A percentile compares a stretch with the other conserved stretches of the same genome.
These are phyloP conservation scores for Misopates orontium DNA, from an alignment of 257 asterid species.

Conservation along the genomic window DNA sequence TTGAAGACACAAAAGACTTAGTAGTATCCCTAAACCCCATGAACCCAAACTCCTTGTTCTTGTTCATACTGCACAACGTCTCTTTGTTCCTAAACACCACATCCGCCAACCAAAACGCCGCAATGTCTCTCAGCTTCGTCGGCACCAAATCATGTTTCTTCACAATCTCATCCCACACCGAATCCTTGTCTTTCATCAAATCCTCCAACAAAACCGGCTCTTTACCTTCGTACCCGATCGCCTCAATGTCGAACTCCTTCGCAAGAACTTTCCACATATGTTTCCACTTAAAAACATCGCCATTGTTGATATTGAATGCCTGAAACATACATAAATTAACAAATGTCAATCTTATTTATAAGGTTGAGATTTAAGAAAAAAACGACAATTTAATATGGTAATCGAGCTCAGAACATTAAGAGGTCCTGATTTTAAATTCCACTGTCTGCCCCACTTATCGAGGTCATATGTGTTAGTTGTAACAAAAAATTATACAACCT, in stretches of 20 bases:
- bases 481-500: no score
- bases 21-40: constrained; percentile 70
- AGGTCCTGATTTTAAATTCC: no score
- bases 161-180: constrained; percentile 78
- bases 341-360: no score
- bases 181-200: constrained; percentile 66
- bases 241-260: constrained; percentile 47
- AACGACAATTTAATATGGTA: no score
- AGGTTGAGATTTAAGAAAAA: no score
- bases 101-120: constrained; percentile 74
- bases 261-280: constrained; percentile 73
- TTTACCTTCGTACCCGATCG: constrained; percentile 48
- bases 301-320: constrained; percentile 65
- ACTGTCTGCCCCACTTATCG: no score
- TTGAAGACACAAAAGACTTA: constrained; percentile 55
- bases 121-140: constrained; percentile 59
- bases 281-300: constrained; percentile 85
- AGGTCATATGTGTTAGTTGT: no score
- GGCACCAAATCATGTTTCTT: constrained; percentile 44
- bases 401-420: no score
- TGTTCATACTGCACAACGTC: constrained; percentile 62
- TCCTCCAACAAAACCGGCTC: constrained; percentile 50
- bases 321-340: no score
- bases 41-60: constrained; percentile 81
- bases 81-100: constrained; percentile 35